A percentile compares a stretch with the other conserved stretches of the same genome.
phyloP scores from a whole-genome alignment of 257 asterid species.

The Lithospermum erythrorhizon region DNA sequence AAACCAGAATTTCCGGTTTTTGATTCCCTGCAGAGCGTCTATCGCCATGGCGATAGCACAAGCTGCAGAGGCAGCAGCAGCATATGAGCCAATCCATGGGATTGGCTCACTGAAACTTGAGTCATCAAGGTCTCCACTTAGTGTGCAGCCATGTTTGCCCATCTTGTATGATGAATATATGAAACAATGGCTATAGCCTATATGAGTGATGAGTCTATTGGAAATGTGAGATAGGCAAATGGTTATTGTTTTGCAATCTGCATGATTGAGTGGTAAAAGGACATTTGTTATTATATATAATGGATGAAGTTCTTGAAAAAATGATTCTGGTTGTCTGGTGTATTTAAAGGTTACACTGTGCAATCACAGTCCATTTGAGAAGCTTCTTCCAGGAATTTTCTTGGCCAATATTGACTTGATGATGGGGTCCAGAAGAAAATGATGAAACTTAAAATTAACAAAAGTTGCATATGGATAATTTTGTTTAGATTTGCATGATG shows the following conservation, averaged over 20 bases:
- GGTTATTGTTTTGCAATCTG: background rate
- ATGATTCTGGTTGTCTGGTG: background rate
- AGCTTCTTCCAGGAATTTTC: too few species aligned
- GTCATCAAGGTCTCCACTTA: constrained; percentile 17
- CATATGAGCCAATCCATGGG: constrained; percentile 27
- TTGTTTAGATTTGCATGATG: too few species aligned
- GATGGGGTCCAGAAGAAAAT: too few species aligned
- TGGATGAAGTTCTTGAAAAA: background rate
- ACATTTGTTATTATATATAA: background rate
- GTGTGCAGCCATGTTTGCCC: constrained; percentile 44
- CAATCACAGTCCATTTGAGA: too few species aligned
- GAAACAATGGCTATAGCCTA: background rate
- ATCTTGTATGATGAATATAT: constrained; percentile 12
- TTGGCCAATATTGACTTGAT: too few species aligned
- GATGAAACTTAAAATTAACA: too few species aligned
- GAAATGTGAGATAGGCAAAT: background rate
- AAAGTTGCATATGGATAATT: too few species aligned
- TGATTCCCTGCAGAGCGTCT: constrained; percentile 11
- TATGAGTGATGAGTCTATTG: too few species aligned
- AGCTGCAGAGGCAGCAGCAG: constrained; percentile 14
- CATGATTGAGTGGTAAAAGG: background rate
- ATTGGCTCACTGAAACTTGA: constrained; percentile 25
- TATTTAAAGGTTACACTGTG: background rate
- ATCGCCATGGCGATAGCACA: constrained; percentile 19
- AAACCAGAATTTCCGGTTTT: constrained; percentile 16